These are phyloP conservation scores for Parathielavia hyrcaniae DNA, from an alignment of 495 filamentous ascomycete species.

Conservation along the genomic window DNA sequence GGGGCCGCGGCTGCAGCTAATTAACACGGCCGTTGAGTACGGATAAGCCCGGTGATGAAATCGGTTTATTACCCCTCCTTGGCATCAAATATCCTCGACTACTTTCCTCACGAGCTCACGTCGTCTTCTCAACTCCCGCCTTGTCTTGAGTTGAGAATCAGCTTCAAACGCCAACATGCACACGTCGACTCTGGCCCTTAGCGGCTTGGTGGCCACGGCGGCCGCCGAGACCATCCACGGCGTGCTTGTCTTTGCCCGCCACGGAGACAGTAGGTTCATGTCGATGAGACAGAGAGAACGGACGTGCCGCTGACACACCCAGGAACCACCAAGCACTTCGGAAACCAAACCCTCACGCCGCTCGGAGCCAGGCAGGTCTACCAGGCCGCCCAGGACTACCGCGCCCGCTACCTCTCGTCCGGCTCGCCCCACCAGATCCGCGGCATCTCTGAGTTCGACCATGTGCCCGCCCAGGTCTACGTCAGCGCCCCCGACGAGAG, in stretches of 20 bases:
- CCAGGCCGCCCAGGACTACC: constrained; percentile 19
- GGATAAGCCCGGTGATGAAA: too few species aligned
- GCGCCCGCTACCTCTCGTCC: constrained; percentile 17
- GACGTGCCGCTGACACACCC: not conserved
- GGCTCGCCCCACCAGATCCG: constrained; percentile 20
- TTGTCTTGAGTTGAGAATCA: not conserved
- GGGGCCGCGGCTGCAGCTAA: not conserved
- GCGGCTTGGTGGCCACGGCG: constrained; percentile 41
- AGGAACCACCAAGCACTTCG: constrained; percentile 26
- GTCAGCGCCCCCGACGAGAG: constrained; percentile 20
- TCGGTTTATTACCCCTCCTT: not conserved
- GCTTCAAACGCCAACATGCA: not conserved
- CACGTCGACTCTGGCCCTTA: not conserved
- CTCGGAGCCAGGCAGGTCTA: constrained; percentile 21
- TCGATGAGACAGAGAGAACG: not conserved
- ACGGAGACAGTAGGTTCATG: constrained; percentile 20
- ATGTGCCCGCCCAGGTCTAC: constrained; percentile 20
- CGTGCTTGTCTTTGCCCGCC: constrained; percentile 21
- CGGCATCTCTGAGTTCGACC: constrained; percentile 21
- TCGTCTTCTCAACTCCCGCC: not conserved
- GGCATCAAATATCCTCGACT: not conserved
- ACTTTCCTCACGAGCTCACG: not conserved
- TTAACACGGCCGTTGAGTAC: not conserved
- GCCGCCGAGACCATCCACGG: constrained; percentile 23
- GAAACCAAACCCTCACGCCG: constrained; percentile 15